Evolutionary conservation across 2,329 filamentous ascomycete species (phyloP).

Genomic region (Boeremia lycopersici): DNA sequence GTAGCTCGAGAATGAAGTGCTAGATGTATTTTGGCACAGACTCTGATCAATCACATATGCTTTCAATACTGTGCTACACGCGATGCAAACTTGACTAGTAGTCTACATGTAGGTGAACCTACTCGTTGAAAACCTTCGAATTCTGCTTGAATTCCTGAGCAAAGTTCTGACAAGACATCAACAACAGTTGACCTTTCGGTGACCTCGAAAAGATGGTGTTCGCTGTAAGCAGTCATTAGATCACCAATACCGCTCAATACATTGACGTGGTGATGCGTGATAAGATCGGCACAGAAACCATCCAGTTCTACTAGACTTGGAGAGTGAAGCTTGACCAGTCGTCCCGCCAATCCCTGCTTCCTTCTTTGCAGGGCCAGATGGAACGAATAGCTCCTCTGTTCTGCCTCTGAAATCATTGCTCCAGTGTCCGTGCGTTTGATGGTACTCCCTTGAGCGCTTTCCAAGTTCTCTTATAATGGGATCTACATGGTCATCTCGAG

Average conservation of each 20-base stretch:
- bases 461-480: slow-evolving; percentile 25
- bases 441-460: slow-evolving; percentile 16
- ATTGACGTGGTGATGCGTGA: too few relatives aligned
- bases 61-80: background rate
- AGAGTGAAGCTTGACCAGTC: slow-evolving; percentile 31
- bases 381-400: slow-evolving; percentile 11
- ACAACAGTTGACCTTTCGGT: too few relatives aligned
- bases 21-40: slow-evolving; percentile 25
- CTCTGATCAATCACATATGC: slow-evolving; percentile 20
- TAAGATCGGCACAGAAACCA: too few relatives aligned
- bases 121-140: too few relatives aligned
- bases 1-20: slow-evolving; percentile 38
- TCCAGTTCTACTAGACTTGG: background rate
- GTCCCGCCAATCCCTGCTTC: slow-evolving; percentile 22
- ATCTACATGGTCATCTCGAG: slow-evolving; percentile 20
- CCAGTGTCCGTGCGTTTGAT: background rate
- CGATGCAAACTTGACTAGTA: too few relatives aligned
- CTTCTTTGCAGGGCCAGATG: slow-evolving; percentile 23
- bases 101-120: too few relatives aligned
- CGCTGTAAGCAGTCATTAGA: too few relatives aligned
- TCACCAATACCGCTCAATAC: too few relatives aligned
- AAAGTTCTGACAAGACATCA: too few relatives aligned
- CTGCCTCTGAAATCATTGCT: background rate
- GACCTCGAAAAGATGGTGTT: too few relatives aligned
- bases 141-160: too few relatives aligned